Conservation (phyloP, 2,329 filamentous ascomycete genomes). For the Botrytis fragariae region DNA sequence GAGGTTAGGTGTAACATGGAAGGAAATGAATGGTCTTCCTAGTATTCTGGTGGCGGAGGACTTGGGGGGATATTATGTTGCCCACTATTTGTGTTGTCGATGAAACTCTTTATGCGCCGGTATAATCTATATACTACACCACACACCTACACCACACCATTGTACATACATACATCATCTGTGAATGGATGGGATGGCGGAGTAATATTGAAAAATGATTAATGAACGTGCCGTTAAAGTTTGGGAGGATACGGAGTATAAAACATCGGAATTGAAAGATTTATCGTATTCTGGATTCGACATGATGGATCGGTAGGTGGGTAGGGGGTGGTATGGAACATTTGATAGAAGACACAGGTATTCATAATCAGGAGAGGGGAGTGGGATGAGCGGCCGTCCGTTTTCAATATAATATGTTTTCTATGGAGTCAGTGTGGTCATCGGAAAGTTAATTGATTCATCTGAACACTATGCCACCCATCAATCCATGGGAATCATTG, state of each 20-base stretch:
- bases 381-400: neutral
- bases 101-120: constrained; percentile 18
- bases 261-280: neutral
- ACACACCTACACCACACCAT: neutral
- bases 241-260: neutral
- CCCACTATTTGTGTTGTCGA: neutral
- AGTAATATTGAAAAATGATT: neutral
- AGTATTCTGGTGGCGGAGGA: neutral
- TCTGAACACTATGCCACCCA: neutral
- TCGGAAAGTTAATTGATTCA: neutral
- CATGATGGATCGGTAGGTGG: neutral
- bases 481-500: neutral
- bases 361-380: neutral
- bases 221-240: neutral
- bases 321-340: neutral
- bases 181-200: neutral
- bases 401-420: constrained; percentile 6
- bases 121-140: neutral
- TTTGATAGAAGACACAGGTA: constrained; percentile 2
- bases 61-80: neutral
- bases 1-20: neutral
- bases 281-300: neutral
- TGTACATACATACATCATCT: neutral
- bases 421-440: neutral
- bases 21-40: neutral